Evolutionary conservation across 2,329 filamentous ascomycete genomes (phyloP), one percentile per base, ranked within the genome.

Genomic region (Penicillium sp.): DNA sequence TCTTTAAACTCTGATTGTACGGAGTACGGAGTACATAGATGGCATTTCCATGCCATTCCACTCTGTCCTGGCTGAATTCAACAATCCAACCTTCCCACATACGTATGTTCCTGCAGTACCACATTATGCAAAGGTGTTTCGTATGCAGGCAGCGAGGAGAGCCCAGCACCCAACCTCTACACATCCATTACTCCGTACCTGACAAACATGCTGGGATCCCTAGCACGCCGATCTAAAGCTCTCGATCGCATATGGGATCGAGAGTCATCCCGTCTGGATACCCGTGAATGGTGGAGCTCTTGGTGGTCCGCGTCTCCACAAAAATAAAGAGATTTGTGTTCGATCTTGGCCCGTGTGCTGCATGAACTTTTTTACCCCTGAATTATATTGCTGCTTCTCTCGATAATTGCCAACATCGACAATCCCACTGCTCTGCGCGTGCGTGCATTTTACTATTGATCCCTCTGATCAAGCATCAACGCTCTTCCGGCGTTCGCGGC

Each of bases 61-160:
- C 9, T 11, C 10, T 34, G 10, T 14, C 8, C 31, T 4, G 31
- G 18, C 18, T 18, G n/a, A n/a, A n/a, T n/a, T 18, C 18, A 18
- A 11, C 43, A 18, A 6, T 44, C 21, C n/a, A 27, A 18, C 16
- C 29, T 24, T 39, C 13, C n/a, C 24, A 16, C 22, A 14, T 18
- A 18, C n/a, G n/a, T 21, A 46, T 29, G 14, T n/a, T n/a, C 36
- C 11, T 43, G 44, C 36, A 34, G 21, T 43, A 16, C 27, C 10
- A 52, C 36, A 24, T 21, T 11, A 52, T 50, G 48, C 31, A 43
- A 36, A 24, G 22, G 16, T 46, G 49, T 52, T 45, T 51, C 32
- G 36, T 29, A 39, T 52, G 49, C 49, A 29, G 29, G 50, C 50
- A 34, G 50, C 13, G 16, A 53, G 50, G 50, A 42, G 50, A 18